Base-by-base conservation (phyloP, 345 rosid genomes). In the Pistacia integerrima region DNA sequence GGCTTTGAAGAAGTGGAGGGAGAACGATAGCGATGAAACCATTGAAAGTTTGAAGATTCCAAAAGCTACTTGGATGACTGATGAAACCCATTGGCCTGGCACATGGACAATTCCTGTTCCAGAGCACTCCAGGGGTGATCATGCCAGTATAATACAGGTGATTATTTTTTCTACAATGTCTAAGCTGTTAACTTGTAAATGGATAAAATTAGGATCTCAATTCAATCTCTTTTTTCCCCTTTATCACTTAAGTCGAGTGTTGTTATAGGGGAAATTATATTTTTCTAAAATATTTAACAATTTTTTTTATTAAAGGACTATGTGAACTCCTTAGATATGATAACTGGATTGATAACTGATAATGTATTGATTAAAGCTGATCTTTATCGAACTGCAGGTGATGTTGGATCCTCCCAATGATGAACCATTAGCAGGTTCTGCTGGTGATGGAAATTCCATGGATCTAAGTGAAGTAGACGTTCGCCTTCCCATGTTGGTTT, bases 51-150 rank as follows among this genome's bases (percentile, higher is more conserved):
- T 87, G 74, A 93, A 88, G 86, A 83, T 90, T 74, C 81, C 84
- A 17, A 94, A 91, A 85, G 98, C 92, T 72, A 92, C 94, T 70
- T 91, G 97, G 96, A 94, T 92, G 98, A 79, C 90, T 35, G 96
- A 92, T 75, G 89, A 93, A 58, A 90, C 93, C 28, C 90, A 88
- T 55, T 94, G 97, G 97, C 95, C 96, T 2, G 97, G 97, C 61
- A 85, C 92, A 60, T 92, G 98, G 98, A 80, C 84, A 30, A 80
- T 80, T 56, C 77, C 94, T 60, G 81, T 88, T 41, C 79, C 86
- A 0, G 88, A 90, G 60, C 94, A 94, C 74, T 86, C 86, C 2
- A 86, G 88, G 67, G 94, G 94, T 22, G 97, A 94, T 74, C 97
- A 94, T 78, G 91, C 93, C 51, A 92, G 97, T 77, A 75, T 94